Conservation (phyloP, 2,329 filamentous ascomycete species). For the Fusarium phyllophilum region DNA sequence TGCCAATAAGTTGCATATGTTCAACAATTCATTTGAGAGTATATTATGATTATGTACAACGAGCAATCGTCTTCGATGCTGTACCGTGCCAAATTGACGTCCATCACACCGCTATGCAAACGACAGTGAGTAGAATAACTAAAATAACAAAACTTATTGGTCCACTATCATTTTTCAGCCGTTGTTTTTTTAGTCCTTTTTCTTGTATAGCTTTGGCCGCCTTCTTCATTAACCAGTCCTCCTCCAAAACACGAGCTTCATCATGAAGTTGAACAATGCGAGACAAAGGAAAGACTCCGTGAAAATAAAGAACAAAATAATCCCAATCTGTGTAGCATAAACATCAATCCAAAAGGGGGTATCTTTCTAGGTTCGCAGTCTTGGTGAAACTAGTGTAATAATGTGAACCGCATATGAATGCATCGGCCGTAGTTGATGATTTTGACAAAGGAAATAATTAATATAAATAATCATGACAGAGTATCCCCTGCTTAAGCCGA, state of each 20-base stretch:
- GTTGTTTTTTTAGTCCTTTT: slow-evolving; percentile 10
- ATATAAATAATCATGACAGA: slow-evolving; percentile 17
- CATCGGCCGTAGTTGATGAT: slow-evolving; percentile 39
- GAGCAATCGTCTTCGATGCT: slow-evolving; percentile 20
- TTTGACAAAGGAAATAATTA: slow-evolving; percentile 44
- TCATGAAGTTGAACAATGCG: slow-evolving; percentile 15
- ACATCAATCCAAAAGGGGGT: slow-evolving; percentile 53
- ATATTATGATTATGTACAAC: slow-evolving; percentile 45
- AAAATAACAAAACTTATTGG: slow-evolving; percentile 23
- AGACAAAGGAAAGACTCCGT: slow-evolving; percentile 23
- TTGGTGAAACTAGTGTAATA: slow-evolving; percentile 44
- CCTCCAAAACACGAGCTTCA: slow-evolving; percentile 8
- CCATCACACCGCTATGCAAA: slow-evolving; percentile 40
- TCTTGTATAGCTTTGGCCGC: slow-evolving; percentile 2
- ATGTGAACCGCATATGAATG: slow-evolving; percentile 38
- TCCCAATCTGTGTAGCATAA: slow-evolving; percentile 44
- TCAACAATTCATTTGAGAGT: slow-evolving; percentile 29
- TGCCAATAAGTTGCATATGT: neutral
- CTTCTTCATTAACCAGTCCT: slow-evolving; percentile 7
- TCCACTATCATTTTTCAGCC: slow-evolving; percentile 11
- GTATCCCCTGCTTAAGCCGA: slow-evolving; percentile 4
- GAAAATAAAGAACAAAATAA: slow-evolving; percentile 22
- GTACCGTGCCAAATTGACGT: slow-evolving; percentile 18
- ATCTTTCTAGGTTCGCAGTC: slow-evolving; percentile 54
- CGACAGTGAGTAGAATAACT: slow-evolving; percentile 17